Base-by-base conservation (phyloP, 768 basidiomycete genomes). In the Cystobasidium ongulense region DNA sequence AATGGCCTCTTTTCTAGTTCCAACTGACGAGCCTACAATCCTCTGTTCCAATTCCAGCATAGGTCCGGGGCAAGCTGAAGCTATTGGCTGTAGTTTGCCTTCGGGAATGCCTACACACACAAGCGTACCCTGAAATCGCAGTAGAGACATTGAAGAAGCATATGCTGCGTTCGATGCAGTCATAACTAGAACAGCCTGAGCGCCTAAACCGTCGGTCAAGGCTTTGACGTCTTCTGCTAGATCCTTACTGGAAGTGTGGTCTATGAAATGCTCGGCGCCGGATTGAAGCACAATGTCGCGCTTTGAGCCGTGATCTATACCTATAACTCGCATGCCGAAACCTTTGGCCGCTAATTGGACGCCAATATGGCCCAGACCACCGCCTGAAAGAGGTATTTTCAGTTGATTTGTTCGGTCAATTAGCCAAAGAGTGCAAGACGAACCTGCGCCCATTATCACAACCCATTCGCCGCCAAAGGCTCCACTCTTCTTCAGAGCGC, bases 1-100 rank as follows among this genome's bases (percentile, higher is more conserved):
- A 10, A 85, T 81, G 1, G 91, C 87, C 78, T 94, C 92, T 80
- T 92, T 90, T 41, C 89, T 86, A 80, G 90, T 91, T 0, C 89
- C 82, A 64, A 83, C 84, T 76, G 82, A 83, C 25, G 79, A 80
- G 35, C 82, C 82, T 52, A 81, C 78, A 73, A 83, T 76, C 53
- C 78, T 76, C 38, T 80, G 80, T 11, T 77, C 77, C 64, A 80
- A 78, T 76, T 82, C 78, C 71, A 81, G 78, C 10, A 78, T 77
- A 0, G 57, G 27, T 17, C 53, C 52, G 1, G 70, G 70, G 36
- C 11, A 64, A n/a, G 70, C 70, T 15, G 70, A 53, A 7, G 53
- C 57, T 31, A 72, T 72, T 1, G 70, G 70, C 31, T 70, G 23
- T 11, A 70, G 61, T 13, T 38, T 29, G 5, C 53, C 66, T 29